A percentile compares a stretch with the other conserved stretches of the same genome.
Evolutionary conservation across 495 filamentous ascomycete genomes (phyloP).

Genomic region (Beverwykella pulmonaria): DNA sequence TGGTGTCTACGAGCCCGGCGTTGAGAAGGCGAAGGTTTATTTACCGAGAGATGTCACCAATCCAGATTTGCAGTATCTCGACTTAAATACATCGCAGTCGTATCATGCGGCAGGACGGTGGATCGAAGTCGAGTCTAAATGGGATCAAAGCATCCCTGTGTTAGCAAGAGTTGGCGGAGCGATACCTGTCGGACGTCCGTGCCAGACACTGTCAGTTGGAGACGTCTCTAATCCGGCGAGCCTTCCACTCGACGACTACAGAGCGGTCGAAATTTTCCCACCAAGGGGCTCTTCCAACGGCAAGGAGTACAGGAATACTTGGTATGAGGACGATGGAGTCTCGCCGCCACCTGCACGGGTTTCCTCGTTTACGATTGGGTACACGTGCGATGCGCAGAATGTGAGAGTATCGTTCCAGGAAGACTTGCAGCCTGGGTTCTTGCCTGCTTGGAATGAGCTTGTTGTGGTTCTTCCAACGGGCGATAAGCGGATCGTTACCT

Average conservation of each 20-base stretch:
- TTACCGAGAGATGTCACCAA: conserved; percentile 54
- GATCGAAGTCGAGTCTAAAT: conserved; percentile 60
- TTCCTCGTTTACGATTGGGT: conserved; percentile 41
- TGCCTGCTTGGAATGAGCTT: conserved; percentile 38
- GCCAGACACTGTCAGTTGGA: conserved; percentile 59
- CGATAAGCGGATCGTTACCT: conserved; percentile 28
- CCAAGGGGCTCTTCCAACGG: conserved; percentile 49
- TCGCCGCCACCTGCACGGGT: conserved; percentile 50
- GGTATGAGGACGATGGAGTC: conserved; percentile 68
- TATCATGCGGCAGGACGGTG: conserved; percentile 62
- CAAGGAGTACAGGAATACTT: conserved; percentile 50
- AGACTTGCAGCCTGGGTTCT: conserved; percentile 25
- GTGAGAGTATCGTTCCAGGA: conserved; percentile 33
- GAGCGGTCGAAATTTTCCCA: conserved; percentile 67
- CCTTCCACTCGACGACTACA: conserved; percentile 62
- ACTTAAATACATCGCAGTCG: conserved; percentile 63
- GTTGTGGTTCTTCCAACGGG: conserved; percentile 40
- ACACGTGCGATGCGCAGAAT: conserved; percentile 26
- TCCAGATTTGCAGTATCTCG: conserved; percentile 59
- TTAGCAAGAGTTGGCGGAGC: conserved; percentile 63
- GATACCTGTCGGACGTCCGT: conserved; percentile 60
- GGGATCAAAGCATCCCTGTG: conserved; percentile 63
- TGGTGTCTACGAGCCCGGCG: conserved; percentile 64
- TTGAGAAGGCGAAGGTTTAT: conserved; percentile 58
- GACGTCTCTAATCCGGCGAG: conserved; percentile 55